Conservation (phyloP, 148 eudicot genomes). For the Fallopia convolvulus region DNA sequence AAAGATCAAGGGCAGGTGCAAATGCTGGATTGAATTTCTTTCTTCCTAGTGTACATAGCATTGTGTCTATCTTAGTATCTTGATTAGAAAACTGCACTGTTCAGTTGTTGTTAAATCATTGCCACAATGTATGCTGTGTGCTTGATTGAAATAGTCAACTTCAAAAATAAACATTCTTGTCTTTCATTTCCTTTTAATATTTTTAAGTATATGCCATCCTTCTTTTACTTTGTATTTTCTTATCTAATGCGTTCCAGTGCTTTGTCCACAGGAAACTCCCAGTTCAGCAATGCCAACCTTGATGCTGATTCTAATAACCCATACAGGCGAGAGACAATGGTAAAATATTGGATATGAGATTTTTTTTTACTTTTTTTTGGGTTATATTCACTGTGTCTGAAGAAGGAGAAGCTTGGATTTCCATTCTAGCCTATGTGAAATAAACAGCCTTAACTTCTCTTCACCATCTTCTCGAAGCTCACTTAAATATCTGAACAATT, state of each 20-base stretch:
- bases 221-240: neutral
- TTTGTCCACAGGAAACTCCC: slow-evolving; percentile 41
- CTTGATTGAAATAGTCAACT: neutral
- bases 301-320: slow-evolving; percentile 31
- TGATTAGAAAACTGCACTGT: neutral
- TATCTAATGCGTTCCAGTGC: neutral
- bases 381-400: slow-evolving; percentile 3
- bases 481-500: neutral
- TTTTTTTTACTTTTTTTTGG: neutral
- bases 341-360: slow-evolving; percentile 18
- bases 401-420: neutral
- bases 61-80: neutral
- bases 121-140: neutral
- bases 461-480: neutral
- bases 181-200: neutral
- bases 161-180: neutral
- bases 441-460: neutral
- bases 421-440: neutral
- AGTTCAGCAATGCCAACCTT: slow-evolving; percentile 23
- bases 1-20: neutral
- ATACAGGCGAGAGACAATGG: slow-evolving; percentile 40
- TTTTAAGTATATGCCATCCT: neutral
- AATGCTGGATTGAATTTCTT: neutral
- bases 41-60: neutral
- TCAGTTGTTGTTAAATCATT: neutral